Base-by-base conservation (phyloP, 2,329 filamentous ascomycete species). In the Pseudogymnoascus sp. region DNA sequence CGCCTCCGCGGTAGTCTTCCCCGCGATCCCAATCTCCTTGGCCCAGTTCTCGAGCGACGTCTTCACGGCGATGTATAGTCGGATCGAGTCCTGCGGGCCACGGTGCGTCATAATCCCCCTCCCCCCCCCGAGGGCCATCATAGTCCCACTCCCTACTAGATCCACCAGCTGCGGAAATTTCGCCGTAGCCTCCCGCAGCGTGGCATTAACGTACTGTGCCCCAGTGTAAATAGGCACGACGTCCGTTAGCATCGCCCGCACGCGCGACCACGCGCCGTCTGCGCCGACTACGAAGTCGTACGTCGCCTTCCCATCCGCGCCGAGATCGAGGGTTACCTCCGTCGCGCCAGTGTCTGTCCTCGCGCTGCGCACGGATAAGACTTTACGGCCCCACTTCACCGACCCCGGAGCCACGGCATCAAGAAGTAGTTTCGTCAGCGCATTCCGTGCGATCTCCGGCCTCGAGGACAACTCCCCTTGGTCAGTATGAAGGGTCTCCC, bases 231-330 rank as follows among this genome's bases (percentile, higher is more conserved):
- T 67, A 2, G 77, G 78, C 56, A 69, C 68, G 4, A 70, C 64
- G 22, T 73, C 43, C 3, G 71, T 69, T 11, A 75, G 61, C 4
- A 71, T 46, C 3, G 64, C 33, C 11, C 79, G 73, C 3, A 79
- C 69, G 62, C 71, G 75, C 14, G 68, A 75, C 75, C 76, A 78
- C 1, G 76, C 75, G 4, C 77, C 77, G 68, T 77, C 75, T 1
- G 75, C 75, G 8, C 78, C 77, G 33, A 78, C 70, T 5, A 77
- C 72, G 1, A 78, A 65, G 62, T 78, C 77, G 60, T 74, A 77
- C 0, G 63, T 65, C 22, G 59, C 46, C 43, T 61, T 65, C 6
- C 63, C 40, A n/a, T 35, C 43, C 3, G 40, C 60, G 22, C 67
- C 64, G 2, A 68, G n/a, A 38, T 68, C 64, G 19, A 65, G 66